Evolutionary conservation across 73 alveolate species (phyloP).

Genomic region (Paramecium sonneborni): DNA sequence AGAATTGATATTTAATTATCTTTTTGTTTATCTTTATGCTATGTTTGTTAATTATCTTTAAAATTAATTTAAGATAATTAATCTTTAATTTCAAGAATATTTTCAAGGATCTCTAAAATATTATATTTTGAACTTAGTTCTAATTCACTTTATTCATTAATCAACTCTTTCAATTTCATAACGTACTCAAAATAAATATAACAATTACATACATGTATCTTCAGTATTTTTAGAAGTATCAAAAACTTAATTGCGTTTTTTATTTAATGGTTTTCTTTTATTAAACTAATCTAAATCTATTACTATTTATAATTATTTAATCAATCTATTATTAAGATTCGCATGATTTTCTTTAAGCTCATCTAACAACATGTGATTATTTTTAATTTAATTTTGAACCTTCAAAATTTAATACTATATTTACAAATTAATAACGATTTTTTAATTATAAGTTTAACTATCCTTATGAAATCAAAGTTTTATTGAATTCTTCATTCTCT

Average conservation of each 20-base stretch:
- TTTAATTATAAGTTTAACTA: not conserved
- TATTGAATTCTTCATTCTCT: not conserved
- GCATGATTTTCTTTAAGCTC: not conserved
- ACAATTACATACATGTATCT: not conserved
- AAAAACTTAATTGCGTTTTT: not conserved
- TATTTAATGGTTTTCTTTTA: not conserved
- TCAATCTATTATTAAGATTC: not conserved
- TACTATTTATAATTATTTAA: not conserved
- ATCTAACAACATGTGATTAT: not conserved
- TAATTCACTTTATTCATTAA: not conserved
- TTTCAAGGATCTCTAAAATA: not conserved
- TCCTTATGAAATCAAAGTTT: not conserved
- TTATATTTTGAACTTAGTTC: not conserved
- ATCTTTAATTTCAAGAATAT: not conserved
- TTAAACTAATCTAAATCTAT: not conserved
- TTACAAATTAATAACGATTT: not conserved
- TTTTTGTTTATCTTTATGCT: not conserved
- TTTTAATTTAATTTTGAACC: not conserved
- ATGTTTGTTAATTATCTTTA: not conserved
- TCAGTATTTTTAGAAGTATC: not conserved
- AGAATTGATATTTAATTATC: not conserved
- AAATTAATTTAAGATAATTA: not conserved
- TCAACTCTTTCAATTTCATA: not conserved
- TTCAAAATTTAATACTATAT: not conserved
- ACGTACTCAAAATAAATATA: not conserved